Percentiles rank a stretch among this genome's conserved stretches.
Conservation (phyloP, 2,329 filamentous ascomycete genomes). For the Penicillium sp. region DNA sequence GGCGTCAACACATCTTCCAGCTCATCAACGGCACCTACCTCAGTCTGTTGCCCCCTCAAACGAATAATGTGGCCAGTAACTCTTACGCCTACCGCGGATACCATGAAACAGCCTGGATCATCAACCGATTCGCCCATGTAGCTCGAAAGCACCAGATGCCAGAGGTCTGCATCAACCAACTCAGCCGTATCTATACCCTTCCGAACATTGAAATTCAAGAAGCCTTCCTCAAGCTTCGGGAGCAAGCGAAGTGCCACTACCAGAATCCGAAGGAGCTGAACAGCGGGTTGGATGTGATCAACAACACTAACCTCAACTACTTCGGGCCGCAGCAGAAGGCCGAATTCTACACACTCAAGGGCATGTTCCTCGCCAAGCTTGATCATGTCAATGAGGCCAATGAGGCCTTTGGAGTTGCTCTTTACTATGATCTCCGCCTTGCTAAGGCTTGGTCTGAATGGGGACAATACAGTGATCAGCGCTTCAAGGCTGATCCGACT, state of each 20-base stretch:
- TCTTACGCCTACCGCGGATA: constrained; percentile 97
- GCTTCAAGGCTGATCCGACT: constrained; percentile 86
- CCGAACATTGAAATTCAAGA: constrained; percentile 99
- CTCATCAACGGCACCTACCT: constrained; percentile 96
- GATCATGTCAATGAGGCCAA: constrained; percentile 88
- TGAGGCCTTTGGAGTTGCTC: constrained; percentile 86
- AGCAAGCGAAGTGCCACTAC: constrained; percentile 98
- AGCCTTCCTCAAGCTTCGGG: constrained; percentile 95
- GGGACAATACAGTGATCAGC: constrained; percentile 96
- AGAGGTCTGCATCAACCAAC: constrained; percentile 94
- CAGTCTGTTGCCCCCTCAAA: constrained; percentile 73
- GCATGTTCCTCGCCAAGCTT: constrained; percentile 97
- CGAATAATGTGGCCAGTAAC: constrained; percentile 79
- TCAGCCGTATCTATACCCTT: constrained; percentile 96
- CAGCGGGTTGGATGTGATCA: constrained; percentile 94
- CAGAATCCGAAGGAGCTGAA: constrained; percentile 91
- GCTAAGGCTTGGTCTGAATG: constrained; percentile 99
- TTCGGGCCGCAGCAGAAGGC: constrained; percentile 95
- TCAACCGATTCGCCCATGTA: constrained; percentile 97
- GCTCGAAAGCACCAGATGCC: constrained; percentile 94
- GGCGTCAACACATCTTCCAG: constrained; percentile 98
- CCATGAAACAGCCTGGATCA: constrained; percentile 99
- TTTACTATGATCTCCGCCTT: constrained; percentile 93
- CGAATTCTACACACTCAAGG: constrained; percentile 98
- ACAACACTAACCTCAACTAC: constrained; percentile 99